Percentiles rank a stretch among this genome's conserved stretches.
These are phyloP conservation scores for Rhynchospora tenuis DNA, from an alignment of 176 grass and related monocot genomes.

Conservation along the genomic window DNA sequence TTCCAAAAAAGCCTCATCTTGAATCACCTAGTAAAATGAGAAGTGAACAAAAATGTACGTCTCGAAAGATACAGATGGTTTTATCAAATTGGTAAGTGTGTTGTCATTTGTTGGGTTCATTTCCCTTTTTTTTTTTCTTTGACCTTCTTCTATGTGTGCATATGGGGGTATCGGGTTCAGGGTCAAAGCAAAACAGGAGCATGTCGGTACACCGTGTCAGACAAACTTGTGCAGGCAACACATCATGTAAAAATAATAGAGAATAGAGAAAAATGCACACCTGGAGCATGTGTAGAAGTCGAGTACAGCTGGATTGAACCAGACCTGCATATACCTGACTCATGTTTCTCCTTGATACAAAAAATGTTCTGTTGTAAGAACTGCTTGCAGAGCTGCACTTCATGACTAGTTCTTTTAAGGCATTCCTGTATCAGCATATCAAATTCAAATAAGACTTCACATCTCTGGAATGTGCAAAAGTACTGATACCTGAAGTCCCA, in stretches of 20 bases:
- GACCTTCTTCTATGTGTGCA: background rate
- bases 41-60: background rate
- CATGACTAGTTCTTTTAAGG: slow-evolving; percentile 52
- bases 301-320: slow-evolving; percentile 53
- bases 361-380: slow-evolving; percentile 48
- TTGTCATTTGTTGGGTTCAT: background rate
- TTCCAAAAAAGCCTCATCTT: slow-evolving; percentile 61
- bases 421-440: slow-evolving; percentile 44
- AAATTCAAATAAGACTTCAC: slow-evolving; percentile 20
- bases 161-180: background rate
- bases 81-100: background rate
- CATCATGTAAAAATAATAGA: background rate
- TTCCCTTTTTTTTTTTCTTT: background rate
- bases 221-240: background rate
- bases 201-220: background rate
- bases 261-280: slow-evolving; percentile 22
- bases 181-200: background rate
- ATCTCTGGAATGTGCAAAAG: background rate
- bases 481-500: background rate
- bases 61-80: background rate
- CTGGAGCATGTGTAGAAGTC: slow-evolving; percentile 66
- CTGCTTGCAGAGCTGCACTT: slow-evolving; percentile 38
- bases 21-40: slow-evolving; percentile 39
- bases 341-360: slow-evolving; percentile 51
- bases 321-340: slow-evolving; percentile 44